Percentiles rank a stretch among this genome's conserved stretches.
phyloP scores from a whole-genome alignment of 73 alveolate species.

The Paramecium bursaria region DNA sequence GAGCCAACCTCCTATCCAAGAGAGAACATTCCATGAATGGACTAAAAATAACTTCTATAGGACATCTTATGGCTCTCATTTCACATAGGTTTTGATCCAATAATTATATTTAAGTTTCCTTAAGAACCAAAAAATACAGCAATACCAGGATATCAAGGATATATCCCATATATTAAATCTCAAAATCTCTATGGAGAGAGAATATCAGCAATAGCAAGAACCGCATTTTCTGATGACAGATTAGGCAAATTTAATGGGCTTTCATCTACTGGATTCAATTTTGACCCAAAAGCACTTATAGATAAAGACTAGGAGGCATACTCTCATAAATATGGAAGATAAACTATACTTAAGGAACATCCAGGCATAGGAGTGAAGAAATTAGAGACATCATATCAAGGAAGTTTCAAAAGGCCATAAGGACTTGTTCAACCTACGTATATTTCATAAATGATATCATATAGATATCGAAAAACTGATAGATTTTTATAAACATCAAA shows the following conservation, averaged over 20 bases:
- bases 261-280: constrained; percentile 60
- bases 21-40: constrained; percentile 57
- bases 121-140: constrained; percentile 64
- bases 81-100: constrained; percentile 2
- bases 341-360: constrained; percentile 40
- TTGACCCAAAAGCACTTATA: constrained; percentile 37
- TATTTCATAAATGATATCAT: neutral
- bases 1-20: neutral
- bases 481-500: constrained; percentile 22
- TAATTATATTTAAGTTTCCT: constrained; percentile 8
- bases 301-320: constrained; percentile 39
- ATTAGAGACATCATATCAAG: constrained; percentile 39
- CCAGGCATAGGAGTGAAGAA: constrained; percentile 24
- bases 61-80: constrained; percentile 51
- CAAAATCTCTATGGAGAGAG: constrained; percentile 57
- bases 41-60: constrained; percentile 62
- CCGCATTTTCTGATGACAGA: constrained; percentile 12
- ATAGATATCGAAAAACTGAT: constrained; percentile 40
- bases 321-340: constrained; percentile 52
- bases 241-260: constrained; percentile 43
- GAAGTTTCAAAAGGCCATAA: constrained; percentile 58
- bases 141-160: constrained; percentile 70
- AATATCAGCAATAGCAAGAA: constrained; percentile 24
- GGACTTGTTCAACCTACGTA: constrained; percentile 54
- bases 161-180: constrained; percentile 63